phyloP scores from a whole-genome alignment of 2,329 filamentous ascomycete genomes.

The Penicillium sp. region DNA sequence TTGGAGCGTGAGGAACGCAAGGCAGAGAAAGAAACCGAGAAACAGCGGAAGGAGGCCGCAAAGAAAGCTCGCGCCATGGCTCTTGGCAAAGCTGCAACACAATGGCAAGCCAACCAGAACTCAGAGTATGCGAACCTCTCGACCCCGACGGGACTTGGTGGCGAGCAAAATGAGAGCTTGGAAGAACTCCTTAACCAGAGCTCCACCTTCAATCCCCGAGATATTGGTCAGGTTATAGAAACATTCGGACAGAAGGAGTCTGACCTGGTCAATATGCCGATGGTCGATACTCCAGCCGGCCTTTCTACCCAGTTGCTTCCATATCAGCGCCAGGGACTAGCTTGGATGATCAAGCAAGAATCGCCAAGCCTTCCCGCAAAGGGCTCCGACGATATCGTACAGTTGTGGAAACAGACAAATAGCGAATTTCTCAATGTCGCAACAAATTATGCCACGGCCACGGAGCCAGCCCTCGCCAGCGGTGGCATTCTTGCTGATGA shows the following conservation, averaged over 20 bases:
- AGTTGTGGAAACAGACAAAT: constrained; percentile 69
- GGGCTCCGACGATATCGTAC: constrained; percentile 63
- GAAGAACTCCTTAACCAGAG: constrained; percentile 66
- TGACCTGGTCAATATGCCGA: constrained; percentile 68
- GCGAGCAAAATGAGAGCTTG: constrained; percentile 46
- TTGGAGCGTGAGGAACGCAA: constrained; percentile 52
- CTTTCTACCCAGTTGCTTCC: constrained; percentile 70
- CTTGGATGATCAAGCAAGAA: constrained; percentile 79
- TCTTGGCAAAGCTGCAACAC: constrained; percentile 26
- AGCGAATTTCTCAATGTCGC: constrained; percentile 65
- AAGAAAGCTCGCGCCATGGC: constrained; percentile 32
- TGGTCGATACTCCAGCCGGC: constrained; percentile 65
- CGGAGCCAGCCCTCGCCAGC: constrained; percentile 64
- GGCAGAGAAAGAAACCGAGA: constrained; percentile 53
- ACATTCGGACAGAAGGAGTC: constrained; percentile 70
- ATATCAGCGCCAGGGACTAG: constrained; percentile 76
- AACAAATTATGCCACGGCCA: constrained; percentile 64
- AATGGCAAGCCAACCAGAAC: constrained; percentile 28
- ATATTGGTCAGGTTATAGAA: constrained; percentile 65
- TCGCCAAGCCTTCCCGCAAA: constrained; percentile 62
- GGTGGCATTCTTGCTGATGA: constrained; percentile 88
- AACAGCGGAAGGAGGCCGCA: constrained; percentile 45
- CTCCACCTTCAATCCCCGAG: constrained; percentile 66
- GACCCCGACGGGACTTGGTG: constrained; percentile 28
- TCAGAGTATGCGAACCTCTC: constrained; percentile 40